These are phyloP conservation scores for Capronia epimyces DNA, from an alignment of 2,329 filamentous ascomycete genomes.

Conservation along the genomic window DNA sequence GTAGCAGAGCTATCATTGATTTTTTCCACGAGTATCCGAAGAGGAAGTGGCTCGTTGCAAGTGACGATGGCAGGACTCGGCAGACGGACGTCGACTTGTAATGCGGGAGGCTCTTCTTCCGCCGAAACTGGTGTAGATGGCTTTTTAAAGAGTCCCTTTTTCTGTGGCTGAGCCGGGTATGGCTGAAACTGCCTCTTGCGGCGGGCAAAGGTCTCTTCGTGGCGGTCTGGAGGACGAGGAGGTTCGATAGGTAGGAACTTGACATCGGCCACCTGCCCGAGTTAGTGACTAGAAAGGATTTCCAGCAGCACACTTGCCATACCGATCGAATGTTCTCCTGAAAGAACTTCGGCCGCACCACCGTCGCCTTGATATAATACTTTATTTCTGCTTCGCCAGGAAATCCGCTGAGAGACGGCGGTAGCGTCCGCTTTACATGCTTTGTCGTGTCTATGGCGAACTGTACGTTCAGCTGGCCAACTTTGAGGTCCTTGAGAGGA, in stretches of 20 bases:
- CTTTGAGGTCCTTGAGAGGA: conserved; percentile 43
- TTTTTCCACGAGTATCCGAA: conserved; percentile 75
- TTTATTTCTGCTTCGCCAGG: conserved; percentile 81
- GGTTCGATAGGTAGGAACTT: conserved; percentile 92
- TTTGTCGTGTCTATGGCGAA: conserved; percentile 42
- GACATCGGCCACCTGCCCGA: conserved; percentile 43
- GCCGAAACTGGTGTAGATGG: conserved; percentile 24
- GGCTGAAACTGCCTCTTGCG: conserved; percentile 58
- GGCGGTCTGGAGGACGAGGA: conserved; percentile 61
- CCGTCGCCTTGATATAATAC: conserved; percentile 94
- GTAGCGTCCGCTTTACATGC: conserved; percentile 81
- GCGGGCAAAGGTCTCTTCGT: conserved; percentile 78
- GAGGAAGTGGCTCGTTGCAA: conserved; percentile 77
- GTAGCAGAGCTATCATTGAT: conserved; percentile 62
- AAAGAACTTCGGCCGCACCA: conserved; percentile 80
- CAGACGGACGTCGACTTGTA: conserved; percentile 75
- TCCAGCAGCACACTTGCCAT: conserved; percentile 18
- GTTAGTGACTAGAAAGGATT: conserved; percentile 2
- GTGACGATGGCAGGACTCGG: conserved; percentile 85
- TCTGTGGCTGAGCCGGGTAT: conserved; percentile 41
- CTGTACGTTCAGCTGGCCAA: conserved; percentile 43
- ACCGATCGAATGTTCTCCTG: conserved; percentile 75
- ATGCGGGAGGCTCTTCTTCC: conserved; percentile 45
- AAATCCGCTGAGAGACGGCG: conserved; percentile 82
- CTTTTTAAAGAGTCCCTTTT: conserved; percentile 56